A percentile compares a stretch with the other conserved stretches of the same genome.
phyloP scores from a whole-genome alignment of 225 moss, liverwort and hornwort genomes.

The Marchantia paleacea region DNA sequence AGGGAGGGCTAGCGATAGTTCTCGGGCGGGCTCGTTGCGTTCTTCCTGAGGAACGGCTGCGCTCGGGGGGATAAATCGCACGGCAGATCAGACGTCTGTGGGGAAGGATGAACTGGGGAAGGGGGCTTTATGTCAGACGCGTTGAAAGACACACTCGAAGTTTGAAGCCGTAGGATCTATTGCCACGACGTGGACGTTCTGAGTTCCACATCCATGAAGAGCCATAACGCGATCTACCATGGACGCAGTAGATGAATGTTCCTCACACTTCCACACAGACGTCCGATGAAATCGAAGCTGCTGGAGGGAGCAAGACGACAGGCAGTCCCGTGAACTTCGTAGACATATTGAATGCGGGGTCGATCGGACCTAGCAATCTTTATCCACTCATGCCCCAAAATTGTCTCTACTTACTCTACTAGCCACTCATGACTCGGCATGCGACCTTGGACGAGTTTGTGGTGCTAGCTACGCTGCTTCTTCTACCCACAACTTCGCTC shows the following conservation, averaged over 20 bases:
- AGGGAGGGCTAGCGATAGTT: no score
- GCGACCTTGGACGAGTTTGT: no score
- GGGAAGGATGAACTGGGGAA: neutral
- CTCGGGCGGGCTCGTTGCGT: neutral
- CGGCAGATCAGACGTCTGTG: neutral
- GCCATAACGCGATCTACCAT: neutral
- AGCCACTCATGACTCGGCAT: no score
- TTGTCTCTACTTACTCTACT: no score
- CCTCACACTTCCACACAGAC: neutral
- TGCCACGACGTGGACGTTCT: slow-evolving; percentile 3
- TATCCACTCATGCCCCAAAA: no score
- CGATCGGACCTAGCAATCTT: no score
- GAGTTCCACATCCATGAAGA: neutral
- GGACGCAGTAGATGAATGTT: neutral
- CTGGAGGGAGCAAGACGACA: neutral
- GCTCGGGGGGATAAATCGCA: neutral
- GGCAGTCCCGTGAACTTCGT: no score
- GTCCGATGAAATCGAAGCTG: neutral
- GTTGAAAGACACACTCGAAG: neutral
- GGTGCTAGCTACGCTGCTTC: no score
- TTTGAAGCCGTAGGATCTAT: neutral
- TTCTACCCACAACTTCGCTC: no score
- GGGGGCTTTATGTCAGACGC: slow-evolving; percentile 12
- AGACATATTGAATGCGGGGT: no score
- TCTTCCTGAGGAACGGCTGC: no score